These are phyloP conservation scores for Volvox reticuliferus DNA, from an alignment of 139 green algal genomes.

Conservation along the genomic window DNA sequence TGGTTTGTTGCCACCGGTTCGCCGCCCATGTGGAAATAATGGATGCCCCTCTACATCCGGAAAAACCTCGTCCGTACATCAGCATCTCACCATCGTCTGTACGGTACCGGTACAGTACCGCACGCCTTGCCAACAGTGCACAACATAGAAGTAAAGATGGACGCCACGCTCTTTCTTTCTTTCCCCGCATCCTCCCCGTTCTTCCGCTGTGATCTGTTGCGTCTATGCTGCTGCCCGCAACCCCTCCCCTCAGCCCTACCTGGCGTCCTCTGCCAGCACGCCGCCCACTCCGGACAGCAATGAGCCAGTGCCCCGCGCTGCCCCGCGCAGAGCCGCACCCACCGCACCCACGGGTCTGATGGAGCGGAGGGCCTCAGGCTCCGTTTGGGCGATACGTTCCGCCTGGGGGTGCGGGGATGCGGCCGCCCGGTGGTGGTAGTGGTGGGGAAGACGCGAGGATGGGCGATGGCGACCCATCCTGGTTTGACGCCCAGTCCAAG, in stretches of 20 bases:
- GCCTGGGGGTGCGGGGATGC: background rate
- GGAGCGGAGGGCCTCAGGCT: slow-evolving; percentile 20
- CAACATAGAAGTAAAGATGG: background rate
- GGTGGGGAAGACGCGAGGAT: too few species aligned
- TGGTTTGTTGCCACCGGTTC: too few species aligned
- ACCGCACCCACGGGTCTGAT: slow-evolving; percentile 17
- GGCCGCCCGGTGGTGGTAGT: too few species aligned
- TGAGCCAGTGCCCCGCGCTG: background rate
- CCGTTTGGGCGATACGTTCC: slow-evolving; percentile 30
- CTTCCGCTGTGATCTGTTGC: background rate
- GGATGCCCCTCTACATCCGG: too few species aligned
- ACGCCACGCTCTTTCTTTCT: background rate
- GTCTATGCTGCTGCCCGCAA: background rate
- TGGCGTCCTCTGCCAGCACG: slow-evolving; percentile 28
- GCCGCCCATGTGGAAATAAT: too few species aligned
- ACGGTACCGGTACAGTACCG: background rate
- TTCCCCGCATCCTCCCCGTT: background rate
- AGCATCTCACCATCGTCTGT: background rate
- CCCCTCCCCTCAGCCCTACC: background rate
- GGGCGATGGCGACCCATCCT: too few species aligned
- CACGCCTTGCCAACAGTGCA: background rate
- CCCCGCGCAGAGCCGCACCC: background rate
- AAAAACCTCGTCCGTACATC: too few species aligned
- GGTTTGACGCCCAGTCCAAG: too few species aligned
- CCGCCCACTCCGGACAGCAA: slow-evolving; percentile 28